A percentile compares a stretch with the other conserved stretches of the same genome.
Conservation (phyloP, 2,329 filamentous ascomycete species). For the Stagonosporopsis vannaccii region DNA sequence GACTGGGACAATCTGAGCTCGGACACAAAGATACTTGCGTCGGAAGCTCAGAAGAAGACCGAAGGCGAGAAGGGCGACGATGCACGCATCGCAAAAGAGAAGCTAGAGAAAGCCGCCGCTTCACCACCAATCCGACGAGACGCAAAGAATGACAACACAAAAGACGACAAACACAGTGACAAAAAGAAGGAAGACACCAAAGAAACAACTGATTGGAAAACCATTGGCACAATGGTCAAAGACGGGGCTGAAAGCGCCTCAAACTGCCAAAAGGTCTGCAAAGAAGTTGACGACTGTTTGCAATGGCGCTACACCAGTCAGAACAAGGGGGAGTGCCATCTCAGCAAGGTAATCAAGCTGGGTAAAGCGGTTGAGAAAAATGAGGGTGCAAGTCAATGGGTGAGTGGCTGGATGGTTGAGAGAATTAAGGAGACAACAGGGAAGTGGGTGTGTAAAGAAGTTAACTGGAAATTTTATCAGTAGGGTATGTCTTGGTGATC, state of each 20-base stretch:
- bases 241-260: conserved; percentile 34
- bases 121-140: neutral
- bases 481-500: neutral
- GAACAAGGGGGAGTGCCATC: conserved; percentile 42
- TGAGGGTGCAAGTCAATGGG: conserved; percentile 34
- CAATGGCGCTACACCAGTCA: conserved; percentile 45
- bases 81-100: conserved; percentile 11
- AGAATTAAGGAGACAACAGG: conserved; percentile 30
- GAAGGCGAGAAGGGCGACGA: conserved; percentile 14
- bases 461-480: conserved; percentile 43
- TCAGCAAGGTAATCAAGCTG: conserved; percentile 42
- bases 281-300: conserved; percentile 41
- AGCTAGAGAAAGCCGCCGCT: conserved; percentile 18
- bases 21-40: conserved; percentile 29
- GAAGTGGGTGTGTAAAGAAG: conserved; percentile 40
- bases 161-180: neutral
- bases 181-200: conserved; percentile 13
- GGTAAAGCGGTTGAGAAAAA: conserved; percentile 26
- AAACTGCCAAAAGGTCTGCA: conserved; percentile 40
- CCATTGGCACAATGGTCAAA: conserved; percentile 14
- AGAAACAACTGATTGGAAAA: conserved; percentile 7
- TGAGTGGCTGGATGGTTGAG: conserved; percentile 48
- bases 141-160: conserved; percentile 1
- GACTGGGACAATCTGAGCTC: conserved; percentile 47
- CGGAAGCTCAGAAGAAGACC: conserved; percentile 22